Percentiles rank a stretch among this genome's conserved stretches.
phyloP scores from a whole-genome alignment of 805 yeast species.

The Saturnispora halmiae region DNA sequence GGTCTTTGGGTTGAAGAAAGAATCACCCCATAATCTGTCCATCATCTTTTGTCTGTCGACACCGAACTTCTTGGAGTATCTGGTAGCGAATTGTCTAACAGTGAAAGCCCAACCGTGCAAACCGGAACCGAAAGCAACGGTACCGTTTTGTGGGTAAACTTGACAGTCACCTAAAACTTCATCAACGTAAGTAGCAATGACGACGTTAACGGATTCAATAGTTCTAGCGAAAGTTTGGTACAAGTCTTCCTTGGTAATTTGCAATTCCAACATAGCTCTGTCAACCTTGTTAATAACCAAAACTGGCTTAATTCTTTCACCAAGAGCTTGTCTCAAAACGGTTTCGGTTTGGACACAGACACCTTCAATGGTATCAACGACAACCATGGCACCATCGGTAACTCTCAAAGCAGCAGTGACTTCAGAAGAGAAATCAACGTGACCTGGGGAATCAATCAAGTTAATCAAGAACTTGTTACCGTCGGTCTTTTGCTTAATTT shows the following conservation, averaged over 20 bases:
- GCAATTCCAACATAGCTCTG: conserved; percentile 98
- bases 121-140: conserved; percentile 99
- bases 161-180: conserved; percentile 88
- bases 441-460: conserved; percentile 99
- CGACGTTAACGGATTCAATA: conserved; percentile 98
- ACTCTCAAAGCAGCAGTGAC: conserved; percentile 99
- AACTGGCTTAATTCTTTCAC: conserved; percentile 99
- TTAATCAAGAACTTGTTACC: conserved; percentile 95
- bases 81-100: conserved; percentile 94
- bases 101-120: conserved; percentile 99
- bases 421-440: conserved; percentile 99
- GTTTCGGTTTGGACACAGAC: conserved; percentile 99
- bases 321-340: conserved; percentile 96
- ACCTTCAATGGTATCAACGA: conserved; percentile 99
- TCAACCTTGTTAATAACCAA: conserved; percentile 98
- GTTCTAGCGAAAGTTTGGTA: conserved; percentile 98
- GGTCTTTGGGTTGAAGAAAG: conserved; percentile 99
- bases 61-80: conserved; percentile 99
- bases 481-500: conserved; percentile 82
- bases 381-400: conserved; percentile 99
- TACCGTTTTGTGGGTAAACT: conserved; percentile 98
- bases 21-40: conserved; percentile 99
- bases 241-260: conserved; percentile 96
- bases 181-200: conserved; percentile 92
- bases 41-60: conserved; percentile 96